phyloP scores from a whole-genome alignment of 257 asterid genomes.

The Solanum ossicruentum region DNA sequence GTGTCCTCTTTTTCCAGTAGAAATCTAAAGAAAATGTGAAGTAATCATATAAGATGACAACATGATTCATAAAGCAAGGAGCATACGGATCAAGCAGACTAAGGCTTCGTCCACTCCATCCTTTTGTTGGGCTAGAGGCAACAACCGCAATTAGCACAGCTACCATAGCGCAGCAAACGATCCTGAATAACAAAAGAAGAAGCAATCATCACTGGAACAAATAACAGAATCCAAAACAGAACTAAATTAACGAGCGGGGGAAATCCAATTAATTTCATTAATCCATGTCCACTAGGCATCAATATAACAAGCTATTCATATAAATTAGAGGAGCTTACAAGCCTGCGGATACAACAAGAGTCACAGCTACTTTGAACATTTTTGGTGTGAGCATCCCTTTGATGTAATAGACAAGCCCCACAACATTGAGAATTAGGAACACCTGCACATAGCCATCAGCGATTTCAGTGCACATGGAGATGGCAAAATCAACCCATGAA shows the following conservation, averaged over 20 bases:
- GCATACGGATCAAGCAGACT: slow-evolving; percentile 98
- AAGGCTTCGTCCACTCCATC: slow-evolving; percentile 99
- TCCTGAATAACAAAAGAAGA: slow-evolving; percentile 34
- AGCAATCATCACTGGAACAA: neutral
- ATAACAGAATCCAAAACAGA: neutral
- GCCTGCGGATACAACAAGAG: slow-evolving; percentile 78
- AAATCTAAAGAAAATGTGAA: neutral
- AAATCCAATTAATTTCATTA: neutral
- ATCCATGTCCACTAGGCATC: neutral
- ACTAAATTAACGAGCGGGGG: neutral
- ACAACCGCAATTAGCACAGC: slow-evolving; percentile 80
- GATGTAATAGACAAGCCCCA: slow-evolving; percentile 85
- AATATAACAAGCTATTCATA: neutral
- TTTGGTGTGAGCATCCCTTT: slow-evolving; percentile 81
- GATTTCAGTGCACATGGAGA: neutral
- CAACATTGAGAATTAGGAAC: slow-evolving; percentile 77
- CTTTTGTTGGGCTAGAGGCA: slow-evolving; percentile 98
- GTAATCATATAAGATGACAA: neutral
- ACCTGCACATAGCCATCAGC: slow-evolving; percentile 44
- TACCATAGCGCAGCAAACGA: slow-evolving; percentile 56
- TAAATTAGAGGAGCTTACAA: slow-evolving; percentile 44
- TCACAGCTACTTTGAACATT: slow-evolving; percentile 96
- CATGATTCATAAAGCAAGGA: neutral
- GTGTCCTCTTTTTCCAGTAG: neutral
- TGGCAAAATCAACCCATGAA: neutral